phyloP scores from a whole-genome alignment of 495 filamentous ascomycete genomes.

The Immersiella caudata region DNA sequence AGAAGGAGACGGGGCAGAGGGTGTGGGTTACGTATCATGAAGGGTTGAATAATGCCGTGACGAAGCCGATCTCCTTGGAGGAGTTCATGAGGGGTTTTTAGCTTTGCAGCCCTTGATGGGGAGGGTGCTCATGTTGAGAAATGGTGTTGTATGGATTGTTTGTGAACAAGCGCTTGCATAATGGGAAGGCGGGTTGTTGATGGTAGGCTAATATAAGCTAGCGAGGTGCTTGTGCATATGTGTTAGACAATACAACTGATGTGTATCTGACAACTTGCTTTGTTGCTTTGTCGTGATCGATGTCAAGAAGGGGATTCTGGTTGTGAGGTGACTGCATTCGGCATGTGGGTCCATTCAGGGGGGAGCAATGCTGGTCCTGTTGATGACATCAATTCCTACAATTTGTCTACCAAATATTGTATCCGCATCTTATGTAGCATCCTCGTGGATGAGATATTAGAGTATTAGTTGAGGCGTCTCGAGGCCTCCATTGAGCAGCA shows the following conservation, averaged over 20 bases:
- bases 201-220: no score
- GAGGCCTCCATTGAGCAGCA: background rate
- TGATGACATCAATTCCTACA: background rate
- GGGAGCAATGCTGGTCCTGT: background rate
- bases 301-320: no score
- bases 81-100: slow-evolving; percentile 76
- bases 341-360: background rate
- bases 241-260: no score
- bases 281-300: no score
- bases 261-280: no score
- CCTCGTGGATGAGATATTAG: background rate
- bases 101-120: background rate
- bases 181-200: no score
- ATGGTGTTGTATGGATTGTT: no score
- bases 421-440: background rate
- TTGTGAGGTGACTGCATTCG: no score
- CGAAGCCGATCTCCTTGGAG: slow-evolving; percentile 84
- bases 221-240: no score
- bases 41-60: slow-evolving; percentile 94
- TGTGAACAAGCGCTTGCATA: no score
- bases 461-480: background rate
- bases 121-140: no score
- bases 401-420: background rate
- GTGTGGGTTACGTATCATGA: slow-evolving; percentile 96
- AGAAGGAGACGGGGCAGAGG: slow-evolving; percentile 51